Evolutionary conservation across 495 filamentous ascomycete species (phyloP), one percentile per base, ranked within the genome.

Genomic region (Polyplosphaeria fusca): DNA sequence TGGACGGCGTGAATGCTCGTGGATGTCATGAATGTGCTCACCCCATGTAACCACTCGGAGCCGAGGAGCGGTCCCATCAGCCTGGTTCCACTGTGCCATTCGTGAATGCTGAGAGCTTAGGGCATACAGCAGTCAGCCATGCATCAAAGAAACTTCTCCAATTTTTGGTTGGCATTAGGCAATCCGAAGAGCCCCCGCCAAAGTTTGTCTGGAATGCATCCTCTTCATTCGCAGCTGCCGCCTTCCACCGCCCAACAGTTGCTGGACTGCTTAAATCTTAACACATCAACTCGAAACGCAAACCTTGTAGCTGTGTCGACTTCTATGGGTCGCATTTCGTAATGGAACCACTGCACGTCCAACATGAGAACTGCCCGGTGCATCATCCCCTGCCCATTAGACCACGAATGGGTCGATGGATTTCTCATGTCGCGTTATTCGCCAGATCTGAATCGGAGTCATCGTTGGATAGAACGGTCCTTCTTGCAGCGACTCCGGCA

Each of bases 391-490:
- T n/a, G n/a, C n/a, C 30, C 11, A 3, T 58, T 30, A 65, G 26
- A 58, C 44, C 13, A 35, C 30, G 25, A 54, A 65, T n/a, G 19
- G 26, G 37, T 65, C 47, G 22, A 14, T 18, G 5, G 40, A 16
- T 25, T 23, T 12, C 26, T 38, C 40, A 9, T 46, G 25, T 41
- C 49, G 52, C 16, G 53, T 59, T 52, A 69, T 67, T 50, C 38
- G 32, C 58, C 66, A 60, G 44, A 73, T 72, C 28, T 61, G 63
- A 57, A 74, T 68, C 5, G 67, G 71, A 3, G 62, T 60, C 14
- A 48, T 47, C 9, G 58, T 51, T 24, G 66, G 44, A 55, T 74
- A 73, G 51, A 72, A 74, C 38, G 61, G 63, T 4, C 67, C 63
- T 41, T 50, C 41, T 42, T 63, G 62, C 42, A 47, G 37, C n/a